These are phyloP conservation scores for Suhomyces choctaworum DNA, from an alignment of 1,139 yeast species.

Conservation along the genomic window DNA sequence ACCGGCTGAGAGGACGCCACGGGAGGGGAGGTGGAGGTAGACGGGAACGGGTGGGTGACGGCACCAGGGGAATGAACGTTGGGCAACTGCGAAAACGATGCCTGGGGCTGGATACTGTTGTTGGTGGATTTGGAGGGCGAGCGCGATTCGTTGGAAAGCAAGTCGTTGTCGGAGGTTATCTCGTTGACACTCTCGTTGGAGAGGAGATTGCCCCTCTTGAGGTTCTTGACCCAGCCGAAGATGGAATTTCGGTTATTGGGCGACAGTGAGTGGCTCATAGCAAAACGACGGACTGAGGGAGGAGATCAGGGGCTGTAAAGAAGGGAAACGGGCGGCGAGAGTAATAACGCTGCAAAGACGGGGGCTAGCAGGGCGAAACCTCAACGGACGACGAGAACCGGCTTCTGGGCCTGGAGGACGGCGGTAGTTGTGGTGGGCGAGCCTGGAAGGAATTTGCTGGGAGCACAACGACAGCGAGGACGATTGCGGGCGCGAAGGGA, in stretches of 20 bases:
- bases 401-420: too few species aligned
- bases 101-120: conserved; percentile 15
- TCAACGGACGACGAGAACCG: neutral
- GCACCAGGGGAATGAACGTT: conserved; percentile 5
- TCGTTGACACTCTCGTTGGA: conserved; percentile 46
- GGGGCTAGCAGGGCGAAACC: too few species aligned
- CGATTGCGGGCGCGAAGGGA: neutral
- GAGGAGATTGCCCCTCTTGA: conserved; percentile 40
- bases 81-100: conserved; percentile 8
- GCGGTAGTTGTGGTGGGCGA: neutral
- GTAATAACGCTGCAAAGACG: too few species aligned
- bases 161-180: conserved; percentile 34
- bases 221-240: conserved; percentile 51
- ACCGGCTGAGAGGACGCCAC: conserved; percentile 15
- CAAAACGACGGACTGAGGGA: neutral
- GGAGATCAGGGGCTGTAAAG: neutral
- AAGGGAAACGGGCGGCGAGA: too few species aligned
- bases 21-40: conserved; percentile 11
- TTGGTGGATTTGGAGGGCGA: conserved; percentile 25
- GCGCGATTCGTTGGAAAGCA: conserved; percentile 24
- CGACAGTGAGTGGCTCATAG: conserved; percentile 44
- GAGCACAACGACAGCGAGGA: neutral
- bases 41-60: conserved; percentile 11
- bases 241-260: conserved; percentile 45
- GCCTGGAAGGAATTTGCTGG: too few species aligned